These are phyloP conservation scores for Balamuthia mandrillaris DNA, from an alignment of 208 protist species.

Conservation along the genomic window DNA sequence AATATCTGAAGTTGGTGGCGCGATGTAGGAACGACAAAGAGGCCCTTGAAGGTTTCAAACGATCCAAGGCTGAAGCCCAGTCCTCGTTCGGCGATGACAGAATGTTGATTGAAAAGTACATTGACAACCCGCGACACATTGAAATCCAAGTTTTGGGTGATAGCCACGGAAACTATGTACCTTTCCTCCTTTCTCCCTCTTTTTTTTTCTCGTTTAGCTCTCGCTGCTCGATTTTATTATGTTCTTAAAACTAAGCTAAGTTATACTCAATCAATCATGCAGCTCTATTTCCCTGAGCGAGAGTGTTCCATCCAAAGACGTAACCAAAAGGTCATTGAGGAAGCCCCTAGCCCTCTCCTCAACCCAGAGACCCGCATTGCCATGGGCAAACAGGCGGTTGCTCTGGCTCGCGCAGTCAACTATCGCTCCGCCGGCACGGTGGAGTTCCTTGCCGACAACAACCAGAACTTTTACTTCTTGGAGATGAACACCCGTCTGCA, in stretches of 20 bases:
- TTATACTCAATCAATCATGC: neutral
- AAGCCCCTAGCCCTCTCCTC: constrained; percentile 67
- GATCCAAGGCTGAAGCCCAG: constrained; percentile 58
- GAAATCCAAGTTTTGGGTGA: constrained; percentile 88
- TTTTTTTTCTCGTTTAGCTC: neutral
- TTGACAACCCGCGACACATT: constrained; percentile 77
- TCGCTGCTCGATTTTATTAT: neutral
- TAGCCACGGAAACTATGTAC: constrained; percentile 71
- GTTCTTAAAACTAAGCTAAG: neutral
- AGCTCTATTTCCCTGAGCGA: constrained; percentile 73
- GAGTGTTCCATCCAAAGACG: constrained; percentile 81
- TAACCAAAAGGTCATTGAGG: constrained; percentile 82
- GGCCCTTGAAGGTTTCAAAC: constrained; percentile 45
- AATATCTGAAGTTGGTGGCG: no score
- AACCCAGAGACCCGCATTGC: constrained; percentile 53
- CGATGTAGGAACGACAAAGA: constrained; percentile 61
- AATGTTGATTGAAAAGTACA: constrained; percentile 21
- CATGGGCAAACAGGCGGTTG: constrained; percentile 78
- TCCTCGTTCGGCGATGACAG: constrained; percentile 54
- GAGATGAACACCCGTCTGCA: constrained; percentile 84
- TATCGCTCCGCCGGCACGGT: constrained; percentile 73
- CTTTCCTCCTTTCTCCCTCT: neutral
- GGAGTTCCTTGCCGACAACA: constrained; percentile 77
- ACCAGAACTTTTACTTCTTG: constrained; percentile 80
- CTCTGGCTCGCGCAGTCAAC: constrained; percentile 67